A percentile compares a stretch with the other conserved stretches of the same genome.
Evolutionary conservation across 768 basidiomycete species (phyloP).

Genomic region (Roridomyces roridus): DNA sequence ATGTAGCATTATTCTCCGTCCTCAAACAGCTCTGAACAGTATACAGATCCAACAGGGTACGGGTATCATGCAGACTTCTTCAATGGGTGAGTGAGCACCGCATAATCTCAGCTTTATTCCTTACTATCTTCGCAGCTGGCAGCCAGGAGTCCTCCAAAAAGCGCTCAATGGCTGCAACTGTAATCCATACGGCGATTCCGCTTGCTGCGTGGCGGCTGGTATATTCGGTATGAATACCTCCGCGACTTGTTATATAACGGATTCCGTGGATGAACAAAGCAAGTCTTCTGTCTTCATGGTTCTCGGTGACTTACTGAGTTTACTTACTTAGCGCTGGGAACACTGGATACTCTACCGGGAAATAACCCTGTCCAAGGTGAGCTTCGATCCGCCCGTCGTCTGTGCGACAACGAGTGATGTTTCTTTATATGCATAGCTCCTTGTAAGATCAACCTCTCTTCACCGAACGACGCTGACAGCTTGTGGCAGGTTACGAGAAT

Average conservation of each 20-base stretch:
- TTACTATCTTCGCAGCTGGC: constrained; percentile 41
- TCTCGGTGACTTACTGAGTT: background rate
- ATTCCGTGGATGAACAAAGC: constrained; percentile 29
- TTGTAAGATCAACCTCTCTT: constrained; percentile 1
- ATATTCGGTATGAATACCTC: constrained; percentile 29
- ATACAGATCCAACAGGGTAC: constrained; percentile 52
- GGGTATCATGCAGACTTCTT: constrained; percentile 45
- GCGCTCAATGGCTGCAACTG: constrained; percentile 42
- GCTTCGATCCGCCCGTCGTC: background rate
- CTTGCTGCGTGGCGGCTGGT: constrained; percentile 29
- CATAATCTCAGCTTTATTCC: no score
- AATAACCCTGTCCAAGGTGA: constrained; percentile 35
- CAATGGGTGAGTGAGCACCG: no score
- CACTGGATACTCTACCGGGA: constrained; percentile 29
- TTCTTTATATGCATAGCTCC: constrained; percentile 10
- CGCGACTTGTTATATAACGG: constrained; percentile 25
- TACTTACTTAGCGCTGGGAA: constrained; percentile 20
- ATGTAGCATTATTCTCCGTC: background rate
- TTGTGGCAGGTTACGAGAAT: constrained; percentile 29
- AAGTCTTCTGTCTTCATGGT: background rate
- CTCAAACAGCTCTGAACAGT: background rate
- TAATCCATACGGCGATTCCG: constrained; percentile 30
- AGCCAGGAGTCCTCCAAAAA: constrained; percentile 39
- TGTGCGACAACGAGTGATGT: no score
- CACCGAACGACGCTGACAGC: no score